phyloP scores from a whole-genome alignment of 257 asterid genomes.

The Handroanthus guayacan region DNA sequence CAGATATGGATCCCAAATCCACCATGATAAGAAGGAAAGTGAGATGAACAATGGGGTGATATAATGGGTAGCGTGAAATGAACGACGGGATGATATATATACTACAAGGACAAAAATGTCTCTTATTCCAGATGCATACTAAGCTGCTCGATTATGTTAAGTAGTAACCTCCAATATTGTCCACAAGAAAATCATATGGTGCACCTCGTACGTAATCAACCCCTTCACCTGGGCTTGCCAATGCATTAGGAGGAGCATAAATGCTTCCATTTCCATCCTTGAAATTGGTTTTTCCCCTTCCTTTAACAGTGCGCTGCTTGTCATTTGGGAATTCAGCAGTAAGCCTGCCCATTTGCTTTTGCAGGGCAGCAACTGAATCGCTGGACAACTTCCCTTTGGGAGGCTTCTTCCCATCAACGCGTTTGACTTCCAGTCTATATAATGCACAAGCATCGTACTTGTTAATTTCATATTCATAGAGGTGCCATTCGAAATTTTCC shows the following conservation, averaged over 20 bases:
- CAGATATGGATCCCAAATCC: conserved; percentile 25
- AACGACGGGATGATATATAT: conserved; percentile 41
- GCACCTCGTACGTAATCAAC: conserved; percentile 49
- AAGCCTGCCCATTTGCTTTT: conserved; percentile 87
- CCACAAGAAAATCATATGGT: conserved; percentile 62
- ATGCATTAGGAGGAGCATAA: conserved; percentile 38
- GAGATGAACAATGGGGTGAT: conserved; percentile 34
- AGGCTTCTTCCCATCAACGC: conserved; percentile 72
- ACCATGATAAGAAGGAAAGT: conserved; percentile 31
- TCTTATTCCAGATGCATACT: conserved; percentile 42
- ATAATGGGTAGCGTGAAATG: conserved; percentile 44
- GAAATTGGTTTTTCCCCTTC: conserved; percentile 50
- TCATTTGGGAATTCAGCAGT: conserved; percentile 77
- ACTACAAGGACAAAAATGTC: conserved; percentile 35
- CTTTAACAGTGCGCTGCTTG: conserved; percentile 54
- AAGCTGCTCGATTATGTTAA: conserved; percentile 40
- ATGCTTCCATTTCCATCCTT: conserved; percentile 45
- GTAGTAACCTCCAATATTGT: conserved; percentile 61
- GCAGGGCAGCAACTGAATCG: conserved; percentile 85
- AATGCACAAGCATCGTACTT: conserved; percentile 72
- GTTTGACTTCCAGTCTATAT: conserved; percentile 86
- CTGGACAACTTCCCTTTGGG: conserved; percentile 79
- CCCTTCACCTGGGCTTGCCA: conserved; percentile 49
- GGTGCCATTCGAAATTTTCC: conserved; percentile 91
- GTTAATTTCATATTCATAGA: conserved; percentile 85